Evolutionary conservation across 1,284 basidiomycete genomes (phyloP), one percentile per base, ranked within the genome.

Genomic region (Coniferiporia sulphurascens): DNA sequence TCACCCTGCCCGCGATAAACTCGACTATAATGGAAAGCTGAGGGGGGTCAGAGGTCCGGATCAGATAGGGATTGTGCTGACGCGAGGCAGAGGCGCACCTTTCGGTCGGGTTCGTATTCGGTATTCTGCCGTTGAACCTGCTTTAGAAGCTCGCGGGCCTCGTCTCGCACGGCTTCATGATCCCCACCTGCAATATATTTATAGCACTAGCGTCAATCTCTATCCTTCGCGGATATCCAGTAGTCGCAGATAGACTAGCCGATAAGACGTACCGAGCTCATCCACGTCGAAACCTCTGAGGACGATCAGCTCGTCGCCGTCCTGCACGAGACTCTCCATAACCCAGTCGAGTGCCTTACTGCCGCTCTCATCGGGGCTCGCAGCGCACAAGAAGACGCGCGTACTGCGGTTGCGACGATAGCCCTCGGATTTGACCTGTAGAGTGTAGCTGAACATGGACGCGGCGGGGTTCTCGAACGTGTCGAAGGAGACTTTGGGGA

Each of bases 271-370:
- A 91, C 89, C 87, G 41, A 91, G 71, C 22, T 89, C 89, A 52
- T 94, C 93, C 59, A 87, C 80, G 65, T 96, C 94, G 19, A 96
- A 84, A 1, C 97, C 95, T 45, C 95, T 79, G 60, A 93, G 90
- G 4, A 98, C 91, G 57, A 99, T 87, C 32, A 98, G 77, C 72
- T 98, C 96, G 71, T 98, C 96, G 3, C 93, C 92, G 65, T 98
- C 94, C 73, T 96, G 93, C 8, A 90, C 86, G 8, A 98, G 78
- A 53, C 82, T 81, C 67, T 95, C 91, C 64, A 98, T 81, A 45
- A 87, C 79, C 95, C 94, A 97, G 62, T 95, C 91, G 15, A 97
- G 76, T 0, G 94, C 94, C 66, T 93, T 84, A 10, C 77, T 74
- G 0, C 93, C 93, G 62, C 87, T 90, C 74, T 95, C 93, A 68